Evolutionary conservation across 2,329 filamentous ascomycete species (phyloP).

Genomic region (Bipolaris victoriae): DNA sequence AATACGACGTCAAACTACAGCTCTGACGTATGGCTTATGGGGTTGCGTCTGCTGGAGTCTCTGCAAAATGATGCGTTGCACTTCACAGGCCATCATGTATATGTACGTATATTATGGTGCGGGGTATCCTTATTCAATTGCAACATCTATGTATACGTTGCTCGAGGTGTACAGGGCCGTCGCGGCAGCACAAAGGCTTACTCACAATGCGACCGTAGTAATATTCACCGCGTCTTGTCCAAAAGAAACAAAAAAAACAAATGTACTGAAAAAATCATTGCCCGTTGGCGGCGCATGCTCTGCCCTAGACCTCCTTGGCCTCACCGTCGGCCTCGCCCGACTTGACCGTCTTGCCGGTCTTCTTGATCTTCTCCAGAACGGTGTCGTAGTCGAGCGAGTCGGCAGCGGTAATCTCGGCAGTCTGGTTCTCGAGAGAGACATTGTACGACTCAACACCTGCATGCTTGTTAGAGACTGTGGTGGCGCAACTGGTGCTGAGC

Average conservation of each 20-base stretch:
- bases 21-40: not conserved
- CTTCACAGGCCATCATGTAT: not conserved
- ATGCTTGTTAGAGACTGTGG: slow-evolving; percentile 15
- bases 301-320: slow-evolving; percentile 35
- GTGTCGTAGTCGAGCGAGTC: slow-evolving; percentile 75
- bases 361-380: slow-evolving; percentile 86
- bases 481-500: slow-evolving; percentile 2
- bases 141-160: slow-evolving; percentile 6
- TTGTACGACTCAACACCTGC: slow-evolving; percentile 85
- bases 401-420: slow-evolving; percentile 75
- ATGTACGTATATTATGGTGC: not conserved
- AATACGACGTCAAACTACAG: not conserved
- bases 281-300: not conserved
- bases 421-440: slow-evolving; percentile 85
- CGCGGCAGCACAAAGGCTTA: slow-evolving; percentile 10
- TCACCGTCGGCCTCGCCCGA: slow-evolving; percentile 72
- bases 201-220: slow-evolving; percentile 14
- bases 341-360: slow-evolving; percentile 93
- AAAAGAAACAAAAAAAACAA: slow-evolving; percentile 23
- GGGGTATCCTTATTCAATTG: slow-evolving; percentile 11
- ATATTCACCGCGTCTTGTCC: slow-evolving; percentile 27
- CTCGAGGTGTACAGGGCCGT: slow-evolving; percentile 9
- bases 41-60: too few relatives aligned
- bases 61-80: not conserved
- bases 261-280: slow-evolving; percentile 18